Evolutionary conservation across 305 asterid genomes (phyloP).

Genomic region (Fraxinus sp.): DNA sequence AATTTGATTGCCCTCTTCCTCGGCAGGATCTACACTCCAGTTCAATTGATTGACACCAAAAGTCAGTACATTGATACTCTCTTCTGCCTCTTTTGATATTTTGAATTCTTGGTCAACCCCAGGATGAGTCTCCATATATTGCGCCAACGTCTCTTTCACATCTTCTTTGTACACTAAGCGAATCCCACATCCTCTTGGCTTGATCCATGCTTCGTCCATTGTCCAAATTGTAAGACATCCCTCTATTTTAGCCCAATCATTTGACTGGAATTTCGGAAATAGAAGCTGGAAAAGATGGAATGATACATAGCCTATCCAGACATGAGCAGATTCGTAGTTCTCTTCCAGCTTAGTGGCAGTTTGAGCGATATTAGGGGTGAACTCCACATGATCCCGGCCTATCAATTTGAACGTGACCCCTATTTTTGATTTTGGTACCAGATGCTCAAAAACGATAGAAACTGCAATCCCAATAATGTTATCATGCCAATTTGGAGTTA

Average conservation of each 20-base stretch:
- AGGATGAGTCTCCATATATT: neutral
- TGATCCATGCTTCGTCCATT: conserved; percentile 18
- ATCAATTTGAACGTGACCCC: conserved; percentile 21
- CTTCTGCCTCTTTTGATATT: neutral
- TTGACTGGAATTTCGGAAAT: neutral
- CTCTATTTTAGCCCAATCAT: neutral
- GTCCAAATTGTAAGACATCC: neutral
- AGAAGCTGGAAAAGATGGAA: neutral
- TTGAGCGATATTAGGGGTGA: neutral
- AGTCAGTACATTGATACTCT: neutral
- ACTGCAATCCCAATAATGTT: neutral
- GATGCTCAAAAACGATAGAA: neutral
- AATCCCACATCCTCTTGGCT: conserved; percentile 2
- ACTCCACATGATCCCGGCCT: neutral
- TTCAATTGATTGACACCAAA: neutral
- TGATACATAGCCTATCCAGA: conserved; percentile 13
- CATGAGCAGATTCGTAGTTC: neutral
- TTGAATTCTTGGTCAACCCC: neutral
- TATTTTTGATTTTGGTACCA: conserved; percentile 13
- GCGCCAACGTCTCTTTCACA: neutral
- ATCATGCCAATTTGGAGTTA: neutral
- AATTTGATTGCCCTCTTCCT: conserved; percentile 13
- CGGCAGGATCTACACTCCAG: neutral
- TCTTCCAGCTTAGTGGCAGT: neutral
- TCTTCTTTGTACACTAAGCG: neutral